phyloP scores from a whole-genome alignment of 345 rosid species.

The Populus davidiana region DNA sequence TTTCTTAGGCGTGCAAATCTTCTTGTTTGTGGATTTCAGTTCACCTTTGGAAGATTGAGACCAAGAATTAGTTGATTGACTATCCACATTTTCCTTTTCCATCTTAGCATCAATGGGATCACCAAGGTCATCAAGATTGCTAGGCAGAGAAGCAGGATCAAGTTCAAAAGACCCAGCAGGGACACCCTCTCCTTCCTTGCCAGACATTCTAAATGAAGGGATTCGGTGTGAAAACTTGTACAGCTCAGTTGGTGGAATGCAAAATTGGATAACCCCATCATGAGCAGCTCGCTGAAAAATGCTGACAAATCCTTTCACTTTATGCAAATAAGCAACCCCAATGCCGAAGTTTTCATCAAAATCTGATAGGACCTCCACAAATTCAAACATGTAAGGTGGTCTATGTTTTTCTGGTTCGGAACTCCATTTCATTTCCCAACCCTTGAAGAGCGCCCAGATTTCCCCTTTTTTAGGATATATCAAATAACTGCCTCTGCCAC shows the following conservation, averaged over 20 bases:
- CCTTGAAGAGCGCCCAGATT: constrained; percentile 79
- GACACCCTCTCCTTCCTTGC: constrained; percentile 66
- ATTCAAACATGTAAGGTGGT: constrained; percentile 51
- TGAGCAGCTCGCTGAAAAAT: constrained; percentile 41
- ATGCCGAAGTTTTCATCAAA: constrained; percentile 46
- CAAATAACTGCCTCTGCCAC: constrained; percentile 19
- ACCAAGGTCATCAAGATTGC: constrained; percentile 13
- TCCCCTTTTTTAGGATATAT: constrained; percentile 78
- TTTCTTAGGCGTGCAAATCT: constrained; percentile 27
- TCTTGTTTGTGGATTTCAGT: constrained; percentile 11
- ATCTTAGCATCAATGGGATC: constrained; percentile 17
- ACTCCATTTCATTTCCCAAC: constrained; percentile 64
- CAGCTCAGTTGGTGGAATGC: constrained; percentile 42
- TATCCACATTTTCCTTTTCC: constrained; percentile 19
- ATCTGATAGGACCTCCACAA: constrained; percentile 63
- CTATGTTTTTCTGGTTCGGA: constrained; percentile 43
- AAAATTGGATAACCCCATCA: constrained; percentile 32
- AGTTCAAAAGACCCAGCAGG: constrained; percentile 75
- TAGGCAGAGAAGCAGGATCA: constrained; percentile 71
- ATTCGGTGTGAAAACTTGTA: constrained; percentile 72
- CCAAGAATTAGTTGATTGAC: constrained; percentile 14
- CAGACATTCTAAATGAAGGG: constrained; percentile 69
- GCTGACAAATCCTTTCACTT: constrained; percentile 76
- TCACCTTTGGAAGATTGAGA: constrained; percentile 22
- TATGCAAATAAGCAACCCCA: constrained; percentile 62